These are phyloP conservation scores for Leccinum disarticulatum DNA, from an alignment of 768 basidiomycete species.

Conservation along the genomic window DNA sequence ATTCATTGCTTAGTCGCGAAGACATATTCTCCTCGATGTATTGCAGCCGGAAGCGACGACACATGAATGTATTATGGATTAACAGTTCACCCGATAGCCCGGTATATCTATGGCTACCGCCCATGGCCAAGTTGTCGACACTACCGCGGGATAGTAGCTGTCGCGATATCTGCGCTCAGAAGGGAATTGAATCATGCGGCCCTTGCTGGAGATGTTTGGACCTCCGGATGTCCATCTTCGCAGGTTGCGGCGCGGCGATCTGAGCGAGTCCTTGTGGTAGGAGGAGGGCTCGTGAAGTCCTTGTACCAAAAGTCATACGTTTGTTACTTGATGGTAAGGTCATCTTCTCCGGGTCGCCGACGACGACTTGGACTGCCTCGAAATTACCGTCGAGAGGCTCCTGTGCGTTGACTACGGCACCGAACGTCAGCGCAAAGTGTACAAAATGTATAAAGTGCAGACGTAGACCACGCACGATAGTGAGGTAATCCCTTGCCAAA, in stretches of 20 bases:
- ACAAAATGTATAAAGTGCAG: background rate
- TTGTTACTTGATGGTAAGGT: slow-evolving; percentile 57
- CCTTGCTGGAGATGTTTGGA: slow-evolving; percentile 32
- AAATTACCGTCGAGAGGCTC: slow-evolving; percentile 50
- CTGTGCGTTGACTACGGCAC: slow-evolving; percentile 50
- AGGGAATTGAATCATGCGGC: slow-evolving; percentile 31
- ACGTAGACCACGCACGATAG: slow-evolving; percentile 50
- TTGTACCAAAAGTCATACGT: slow-evolving; percentile 42
- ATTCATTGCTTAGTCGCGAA: slow-evolving; percentile 1
- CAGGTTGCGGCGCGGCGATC: slow-evolving; percentile 25
- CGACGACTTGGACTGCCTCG: slow-evolving; percentile 21
- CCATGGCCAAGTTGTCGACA: slow-evolving; percentile 6
- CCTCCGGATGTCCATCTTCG: background rate
- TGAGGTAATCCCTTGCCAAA: slow-evolving; percentile 73
- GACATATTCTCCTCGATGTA: background rate
- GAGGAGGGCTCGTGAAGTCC: slow-evolving; percentile 32
- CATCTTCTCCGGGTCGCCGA: slow-evolving; percentile 52
- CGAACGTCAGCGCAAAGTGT: slow-evolving; percentile 1
- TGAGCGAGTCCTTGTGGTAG: slow-evolving; percentile 40
- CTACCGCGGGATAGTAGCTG: slow-evolving; percentile 6
- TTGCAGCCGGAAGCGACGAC: background rate
- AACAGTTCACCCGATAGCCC: slow-evolving; percentile 29
- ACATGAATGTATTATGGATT: background rate
- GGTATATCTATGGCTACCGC: slow-evolving; percentile 5
- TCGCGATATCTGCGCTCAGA: slow-evolving; percentile 31